These are phyloP conservation scores for Annulohypoxylon truncatum DNA, from an alignment of 2,329 filamentous ascomycete genomes.

Conservation along the genomic window DNA sequence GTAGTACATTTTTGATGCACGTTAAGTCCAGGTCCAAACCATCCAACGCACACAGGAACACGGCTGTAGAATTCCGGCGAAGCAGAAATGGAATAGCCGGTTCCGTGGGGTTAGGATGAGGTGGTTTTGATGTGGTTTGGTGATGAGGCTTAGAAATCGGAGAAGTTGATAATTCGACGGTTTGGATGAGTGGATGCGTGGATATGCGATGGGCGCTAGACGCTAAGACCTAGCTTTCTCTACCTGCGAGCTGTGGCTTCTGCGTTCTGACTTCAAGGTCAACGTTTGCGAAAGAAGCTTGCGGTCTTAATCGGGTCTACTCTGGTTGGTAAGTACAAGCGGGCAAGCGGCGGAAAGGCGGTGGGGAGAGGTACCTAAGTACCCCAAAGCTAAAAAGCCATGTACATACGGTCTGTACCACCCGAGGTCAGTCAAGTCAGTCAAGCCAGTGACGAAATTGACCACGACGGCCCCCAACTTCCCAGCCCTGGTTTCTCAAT, in stretches of 20 bases:
- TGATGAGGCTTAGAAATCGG: constrained; percentile 17
- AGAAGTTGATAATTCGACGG: constrained; percentile 12
- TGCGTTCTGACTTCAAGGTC: constrained; percentile 2
- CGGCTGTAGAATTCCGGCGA: background rate
- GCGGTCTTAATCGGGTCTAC: constrained; percentile 22
- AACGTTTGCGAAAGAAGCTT: constrained; percentile 35
- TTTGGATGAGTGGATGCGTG: background rate
- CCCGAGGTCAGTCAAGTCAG: background rate
- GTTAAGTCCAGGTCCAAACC: background rate
- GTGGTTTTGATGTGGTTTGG: background rate
- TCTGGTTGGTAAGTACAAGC: constrained; percentile 37
- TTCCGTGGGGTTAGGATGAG: background rate
- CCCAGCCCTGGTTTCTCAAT: background rate
- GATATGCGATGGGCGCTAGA: constrained; percentile 9
- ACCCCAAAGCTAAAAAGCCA: background rate
- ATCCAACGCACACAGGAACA: background rate
- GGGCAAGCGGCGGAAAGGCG: constrained; percentile 21
- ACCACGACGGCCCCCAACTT: background rate
- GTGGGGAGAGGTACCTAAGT: constrained; percentile 23
- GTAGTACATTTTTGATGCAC: constrained; percentile 34
- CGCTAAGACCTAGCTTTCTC: background rate
- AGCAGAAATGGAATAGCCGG: constrained; percentile 3
- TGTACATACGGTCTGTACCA: background rate
- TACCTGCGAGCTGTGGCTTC: background rate
- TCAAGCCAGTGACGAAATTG: constrained; percentile 33